phyloP scores from a whole-genome alignment of 805 yeast species.

The Tetrapisispora taiwanensis region DNA sequence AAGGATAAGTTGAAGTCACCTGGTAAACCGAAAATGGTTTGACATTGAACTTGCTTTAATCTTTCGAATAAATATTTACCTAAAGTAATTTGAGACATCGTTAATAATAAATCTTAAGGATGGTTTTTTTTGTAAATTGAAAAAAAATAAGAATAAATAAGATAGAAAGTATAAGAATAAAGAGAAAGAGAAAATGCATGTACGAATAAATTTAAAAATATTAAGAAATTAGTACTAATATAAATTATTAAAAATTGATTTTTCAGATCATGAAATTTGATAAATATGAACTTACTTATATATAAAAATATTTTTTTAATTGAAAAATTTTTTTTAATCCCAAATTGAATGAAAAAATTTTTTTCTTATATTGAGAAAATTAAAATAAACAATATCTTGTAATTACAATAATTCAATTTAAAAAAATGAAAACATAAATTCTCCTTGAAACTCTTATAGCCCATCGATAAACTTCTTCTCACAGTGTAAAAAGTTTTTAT shows the following conservation, averaged over 20 bases:
- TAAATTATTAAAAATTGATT: no score
- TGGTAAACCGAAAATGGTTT: constrained; percentile 70
- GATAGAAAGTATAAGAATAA: not conserved
- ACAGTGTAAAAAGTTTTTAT: no score
- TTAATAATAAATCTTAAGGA: constrained; percentile 4
- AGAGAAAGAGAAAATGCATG: not conserved
- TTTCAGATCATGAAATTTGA: not conserved
- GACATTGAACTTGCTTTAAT: constrained; percentile 58
- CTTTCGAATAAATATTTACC: constrained; percentile 76
- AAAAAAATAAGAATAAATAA: not conserved
- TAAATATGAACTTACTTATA: not conserved
- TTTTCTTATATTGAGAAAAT: no score
- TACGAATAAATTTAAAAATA: no score
- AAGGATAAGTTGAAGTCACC: constrained; percentile 72
- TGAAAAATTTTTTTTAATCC: no score
- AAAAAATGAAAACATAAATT: no score
- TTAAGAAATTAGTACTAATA: no score
- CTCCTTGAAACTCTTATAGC: no score
- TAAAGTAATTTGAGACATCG: constrained; percentile 43
- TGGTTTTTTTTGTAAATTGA: not conserved
- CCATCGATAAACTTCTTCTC: no score
- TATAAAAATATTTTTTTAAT: not conserved
- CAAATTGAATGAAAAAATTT: no score
- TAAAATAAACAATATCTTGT: no score
- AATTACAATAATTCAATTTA: no score